Evolutionary conservation across 2,329 filamentous ascomycete species (phyloP), one percentile per base, ranked within the genome.

Genomic region (Hypoxylon sp.): DNA sequence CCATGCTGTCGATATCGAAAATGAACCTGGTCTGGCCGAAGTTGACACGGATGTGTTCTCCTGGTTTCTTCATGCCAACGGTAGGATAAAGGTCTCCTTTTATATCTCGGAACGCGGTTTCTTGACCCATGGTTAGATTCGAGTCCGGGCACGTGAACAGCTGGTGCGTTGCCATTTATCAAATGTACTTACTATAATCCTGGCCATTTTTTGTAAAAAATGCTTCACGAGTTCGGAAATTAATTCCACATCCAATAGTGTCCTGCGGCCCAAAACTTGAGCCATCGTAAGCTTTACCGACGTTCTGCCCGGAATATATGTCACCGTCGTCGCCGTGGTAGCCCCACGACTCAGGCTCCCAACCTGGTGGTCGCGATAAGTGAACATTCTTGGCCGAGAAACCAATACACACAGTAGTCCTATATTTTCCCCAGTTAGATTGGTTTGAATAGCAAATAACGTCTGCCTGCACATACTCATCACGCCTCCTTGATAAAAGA

Each of bases 1-100:
- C 91, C 85, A 96, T 88, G 66, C 88, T 87, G 79, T 98, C 93
- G 73, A 99, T 98, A 78, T 98, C 93, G 81, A 92, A 99, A 48
- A 93, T 86, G 79, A 98, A 98, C 3, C 92, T 92, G 59, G 86
- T 87, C 79, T 91, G 88, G 51, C 90, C 90, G 80, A 92, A 92
- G 75, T 92, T 92, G 71, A 84, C 87, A 66, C 84, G 81, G 64
- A 92, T 78, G 71, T 88, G 84, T 74, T 92, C 90, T 48, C 88
- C 87, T 0, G 84, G 79, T 75, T 87, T 90, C 76, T 91, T 91
- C 58, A 92, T 81, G n/a, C 90, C 89, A 24, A 92, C 82, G 0
- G 85, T 83, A 19, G 90, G 90, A 76, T 90, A 94, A n/a, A 93
- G 78, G 75, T 87, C 87, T 10, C 87, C 85, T 67, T 85, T 86